Conservation (phyloP, 768 basidiomycete species). For the Tulasnella sp. region DNA sequence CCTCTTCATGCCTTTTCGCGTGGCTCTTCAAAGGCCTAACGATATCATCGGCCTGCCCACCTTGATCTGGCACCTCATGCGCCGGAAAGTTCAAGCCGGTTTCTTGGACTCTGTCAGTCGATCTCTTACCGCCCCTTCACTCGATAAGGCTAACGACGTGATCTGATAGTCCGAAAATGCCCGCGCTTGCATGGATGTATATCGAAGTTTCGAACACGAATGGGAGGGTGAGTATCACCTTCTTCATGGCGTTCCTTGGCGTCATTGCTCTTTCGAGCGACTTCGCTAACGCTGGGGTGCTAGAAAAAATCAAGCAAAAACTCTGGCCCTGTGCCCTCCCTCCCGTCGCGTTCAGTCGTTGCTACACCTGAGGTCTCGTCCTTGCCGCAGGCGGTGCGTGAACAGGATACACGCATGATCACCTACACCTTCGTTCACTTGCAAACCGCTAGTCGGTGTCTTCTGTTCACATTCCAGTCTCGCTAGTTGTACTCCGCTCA, state of each 20-base stretch:
- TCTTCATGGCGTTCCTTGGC: background rate
- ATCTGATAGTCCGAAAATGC: slow-evolving; percentile 58
- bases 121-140: background rate
- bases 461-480: no score
- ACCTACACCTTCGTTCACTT: no score
- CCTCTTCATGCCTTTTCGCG: slow-evolving; percentile 69
- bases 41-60: slow-evolving; percentile 65
- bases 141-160: background rate
- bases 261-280: background rate
- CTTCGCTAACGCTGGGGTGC: background rate
- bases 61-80: slow-evolving; percentile 72
- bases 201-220: background rate
- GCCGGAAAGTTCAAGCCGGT: slow-evolving; percentile 60
- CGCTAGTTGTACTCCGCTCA: no score
- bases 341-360: slow-evolving; percentile 9
- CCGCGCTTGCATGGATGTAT: slow-evolving; percentile 30
- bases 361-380: no score
- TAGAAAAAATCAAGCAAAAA: background rate
- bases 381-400: no score
- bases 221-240: slow-evolving; percentile 13
- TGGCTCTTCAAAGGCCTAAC: slow-evolving; percentile 46
- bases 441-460: no score
- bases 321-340: slow-evolving; percentile 18
- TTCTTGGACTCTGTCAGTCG: slow-evolving; percentile 56
- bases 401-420: no score